Conservation (phyloP, 164 flowering plant species). For the Tetrastigma voinierianum region DNA sequence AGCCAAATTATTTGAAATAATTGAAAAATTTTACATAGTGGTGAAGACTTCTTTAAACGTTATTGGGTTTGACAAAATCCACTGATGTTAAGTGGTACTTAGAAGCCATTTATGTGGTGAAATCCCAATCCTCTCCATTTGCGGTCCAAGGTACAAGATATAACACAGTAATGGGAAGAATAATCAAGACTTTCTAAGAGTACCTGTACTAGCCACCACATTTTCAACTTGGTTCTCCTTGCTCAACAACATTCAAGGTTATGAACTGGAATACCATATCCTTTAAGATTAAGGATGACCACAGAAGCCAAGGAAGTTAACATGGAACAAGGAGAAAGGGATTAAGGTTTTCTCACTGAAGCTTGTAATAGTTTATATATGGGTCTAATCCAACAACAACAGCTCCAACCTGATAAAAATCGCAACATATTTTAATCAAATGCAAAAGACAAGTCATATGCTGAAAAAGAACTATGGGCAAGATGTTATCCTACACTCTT, state of each 20-base stretch:
- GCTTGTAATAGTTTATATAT: slow-evolving; percentile 84
- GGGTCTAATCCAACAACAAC: slow-evolving; percentile 94
- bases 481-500: slow-evolving; percentile 62
- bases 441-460: slow-evolving; percentile 2
- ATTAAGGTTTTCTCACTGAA: slow-evolving; percentile 66
- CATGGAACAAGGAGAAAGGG: slow-evolving; percentile 5
- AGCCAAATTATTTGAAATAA: neutral
- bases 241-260: neutral
- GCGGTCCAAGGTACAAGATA: neutral
- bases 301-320: too few species aligned
- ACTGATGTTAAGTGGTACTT: neutral
- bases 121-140: neutral
- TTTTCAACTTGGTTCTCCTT: neutral
- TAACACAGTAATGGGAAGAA: neutral
- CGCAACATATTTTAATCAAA: slow-evolving; percentile 4
- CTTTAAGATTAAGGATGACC: too few species aligned
- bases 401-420: slow-evolving; percentile 82
- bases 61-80: neutral
- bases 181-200: neutral
- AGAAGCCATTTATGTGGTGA: neutral
- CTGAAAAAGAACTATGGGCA: slow-evolving; percentile 2
- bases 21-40: neutral
- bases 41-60: neutral
- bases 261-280: neutral
- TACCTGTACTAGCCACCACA: neutral